Conservation (phyloP, 495 filamentous ascomycete species). For the Penicillium steckii region DNA sequence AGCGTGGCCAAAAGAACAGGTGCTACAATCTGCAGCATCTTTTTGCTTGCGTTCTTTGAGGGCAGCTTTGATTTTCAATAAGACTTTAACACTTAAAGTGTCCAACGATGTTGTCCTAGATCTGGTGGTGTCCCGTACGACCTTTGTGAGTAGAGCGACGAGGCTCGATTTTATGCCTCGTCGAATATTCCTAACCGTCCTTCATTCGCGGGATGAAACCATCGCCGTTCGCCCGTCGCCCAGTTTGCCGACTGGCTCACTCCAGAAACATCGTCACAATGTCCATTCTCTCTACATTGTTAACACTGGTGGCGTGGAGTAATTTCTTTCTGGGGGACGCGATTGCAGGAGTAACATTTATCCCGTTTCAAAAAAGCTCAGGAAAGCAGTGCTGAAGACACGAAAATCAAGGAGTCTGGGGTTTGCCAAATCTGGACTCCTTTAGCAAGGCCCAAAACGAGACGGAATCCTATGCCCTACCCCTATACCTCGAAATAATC, state of each 20-base stretch:
- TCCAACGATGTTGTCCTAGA: too few species aligned
- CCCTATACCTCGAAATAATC: neutral
- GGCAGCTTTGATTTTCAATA: too few species aligned
- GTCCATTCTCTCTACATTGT: neutral
- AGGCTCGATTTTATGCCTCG: neutral
- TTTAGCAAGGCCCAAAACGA: neutral
- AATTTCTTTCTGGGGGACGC: neutral
- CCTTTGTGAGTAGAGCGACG: too few species aligned
- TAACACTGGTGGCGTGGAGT: neutral
- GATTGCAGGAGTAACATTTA: neutral
- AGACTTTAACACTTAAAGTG: too few species aligned
- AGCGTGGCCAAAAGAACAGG: constrained; percentile 7
- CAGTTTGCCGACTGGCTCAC: neutral
- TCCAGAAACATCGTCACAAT: neutral
- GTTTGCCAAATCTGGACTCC: neutral
- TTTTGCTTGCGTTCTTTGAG: neutral
- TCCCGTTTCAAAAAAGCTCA: neutral
- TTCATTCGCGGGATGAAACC: neutral
- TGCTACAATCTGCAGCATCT: neutral
- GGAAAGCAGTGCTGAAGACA: neutral
- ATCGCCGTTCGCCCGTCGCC: neutral
- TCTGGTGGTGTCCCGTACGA: too few species aligned
- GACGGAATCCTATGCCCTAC: neutral
- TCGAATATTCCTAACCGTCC: neutral
- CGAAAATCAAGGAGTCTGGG: neutral